phyloP scores from a whole-genome alignment of 2,329 filamentous ascomycete species.

The Epichloe brachyelytri region DNA sequence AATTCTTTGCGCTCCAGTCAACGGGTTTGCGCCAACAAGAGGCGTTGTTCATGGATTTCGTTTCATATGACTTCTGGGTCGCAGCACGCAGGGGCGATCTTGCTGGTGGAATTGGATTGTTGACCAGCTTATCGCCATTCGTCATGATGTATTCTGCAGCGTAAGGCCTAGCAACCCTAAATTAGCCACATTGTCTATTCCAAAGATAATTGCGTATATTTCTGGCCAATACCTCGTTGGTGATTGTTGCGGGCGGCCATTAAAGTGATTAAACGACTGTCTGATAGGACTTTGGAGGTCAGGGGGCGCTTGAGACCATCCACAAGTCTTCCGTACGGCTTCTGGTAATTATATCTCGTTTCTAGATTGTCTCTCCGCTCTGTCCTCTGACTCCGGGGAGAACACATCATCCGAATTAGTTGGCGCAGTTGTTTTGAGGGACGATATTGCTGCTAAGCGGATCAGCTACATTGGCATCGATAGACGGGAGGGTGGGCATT shows the following conservation, averaged over 20 bases:
- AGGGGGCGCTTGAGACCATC: background rate
- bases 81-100: conserved; percentile 1
- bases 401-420: conserved; percentile 1
- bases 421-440: background rate
- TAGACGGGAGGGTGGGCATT: background rate
- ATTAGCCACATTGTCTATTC: background rate
- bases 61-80: background rate
- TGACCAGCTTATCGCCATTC: background rate
- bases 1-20: background rate
- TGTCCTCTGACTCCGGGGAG: background rate
- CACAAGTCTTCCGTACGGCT: background rate
- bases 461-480: background rate
- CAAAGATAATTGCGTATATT: background rate
- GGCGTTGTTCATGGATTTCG: conserved; percentile 1
- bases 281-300: conserved; percentile 3
- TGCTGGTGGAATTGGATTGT: background rate
- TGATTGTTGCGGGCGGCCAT: background rate
- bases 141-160: background rate
- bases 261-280: background rate
- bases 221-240: conserved; percentile 1
- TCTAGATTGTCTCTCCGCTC: background rate
- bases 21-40: conserved; percentile 2
- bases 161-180: background rate
- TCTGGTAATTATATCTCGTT: background rate
- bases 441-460: background rate